A percentile compares a stretch with the other conserved stretches of the same genome.
Evolutionary conservation across 495 filamentous ascomycete species (phyloP).

Genomic region (Acidomyces sp.): DNA sequence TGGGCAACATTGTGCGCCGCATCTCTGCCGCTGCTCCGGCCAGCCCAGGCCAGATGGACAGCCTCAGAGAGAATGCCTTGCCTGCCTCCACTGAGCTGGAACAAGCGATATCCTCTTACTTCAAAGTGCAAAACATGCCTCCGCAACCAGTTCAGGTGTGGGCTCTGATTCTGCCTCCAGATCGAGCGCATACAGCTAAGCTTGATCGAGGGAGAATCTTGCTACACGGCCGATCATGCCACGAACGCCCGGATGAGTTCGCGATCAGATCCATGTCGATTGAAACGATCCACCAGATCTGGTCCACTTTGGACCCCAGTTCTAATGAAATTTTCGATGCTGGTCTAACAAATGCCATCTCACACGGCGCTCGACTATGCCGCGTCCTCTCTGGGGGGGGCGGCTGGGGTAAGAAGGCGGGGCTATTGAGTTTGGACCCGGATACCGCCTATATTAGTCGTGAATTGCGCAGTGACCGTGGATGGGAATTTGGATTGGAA

Average conservation of each 20-base stretch:
- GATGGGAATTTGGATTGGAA: constrained; percentile 15
- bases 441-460: constrained; percentile 27
- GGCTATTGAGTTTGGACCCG: constrained; percentile 71
- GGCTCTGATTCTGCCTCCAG: constrained; percentile 51
- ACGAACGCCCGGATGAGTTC: background rate
- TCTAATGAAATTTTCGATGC: constrained; percentile 23
- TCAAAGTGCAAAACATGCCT: constrained; percentile 34
- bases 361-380: constrained; percentile 24
- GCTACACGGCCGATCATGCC: constrained; percentile 2
- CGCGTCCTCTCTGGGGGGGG: constrained; percentile 64
- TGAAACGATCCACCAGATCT: constrained; percentile 13
- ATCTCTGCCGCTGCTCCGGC: constrained; percentile 36
- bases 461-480: constrained; percentile 7
- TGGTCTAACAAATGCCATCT: constrained; percentile 31
- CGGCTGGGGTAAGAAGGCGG: constrained; percentile 79
- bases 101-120: constrained; percentile 44
- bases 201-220: constrained; percentile 2
- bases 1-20: constrained; percentile 73
- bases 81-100: constrained; percentile 73
- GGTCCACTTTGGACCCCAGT: constrained; percentile 6
- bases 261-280: background rate
- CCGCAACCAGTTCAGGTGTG: constrained; percentile 51
- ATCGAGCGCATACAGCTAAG: background rate
- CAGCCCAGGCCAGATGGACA: no score
- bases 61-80: background rate